Base-by-base conservation (phyloP, 163 green algal genomes). In the Trebouxia gelatinosa region DNA sequence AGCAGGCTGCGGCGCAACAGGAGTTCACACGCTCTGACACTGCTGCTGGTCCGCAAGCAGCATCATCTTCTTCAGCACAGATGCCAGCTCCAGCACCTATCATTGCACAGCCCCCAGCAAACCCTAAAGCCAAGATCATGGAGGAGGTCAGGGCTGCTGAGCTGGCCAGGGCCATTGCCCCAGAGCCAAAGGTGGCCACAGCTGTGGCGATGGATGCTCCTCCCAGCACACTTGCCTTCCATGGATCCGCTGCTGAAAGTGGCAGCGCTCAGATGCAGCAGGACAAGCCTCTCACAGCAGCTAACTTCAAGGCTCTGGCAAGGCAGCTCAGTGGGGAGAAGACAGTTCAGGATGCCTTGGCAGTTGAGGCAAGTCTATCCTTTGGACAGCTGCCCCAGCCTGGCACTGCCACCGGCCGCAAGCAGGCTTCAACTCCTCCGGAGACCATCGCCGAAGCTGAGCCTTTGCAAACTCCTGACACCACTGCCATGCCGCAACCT, bases 371-470 rank as follows among this genome's bases (percentile, higher is more conserved):
- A 5, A 72, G 64, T 23, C 21, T 72, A 1, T 72, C 64, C 17
- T 37, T 72, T 26, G 32, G 17, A 46, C 61, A 70, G 17, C 29
- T 70, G 21, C 21, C 31, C 19, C 64, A 72, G 64, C 50, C 13
- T 37, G 37, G 35, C 3, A 34, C 64, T 23, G 37, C 50, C 23
- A 54, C 64, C 37, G n/a, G 64, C 64, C 64, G 37, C 37, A 72
- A 37, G 35, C 50, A 72, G 64, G 64, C 35, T 31, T 35, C 64
- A 35, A 37, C n/a, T n/a, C n/a, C 35, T 6, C 64, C 64, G 34
- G 64, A 50, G 50, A 72, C 64, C 26, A 72, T 72, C 23, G 64
- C 64, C 21, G 64, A 72, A 37, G 64, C 64, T n/a, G 64, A 50
- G 6, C 64, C 64, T 6, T 29, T 72, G 35, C 64, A 72, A n/a